Percentiles rank a stretch among this genome's conserved stretches.
Evolutionary conservation across 2,329 filamentous ascomycete species (phyloP).

Genomic region (Triangularia setosa): DNA sequence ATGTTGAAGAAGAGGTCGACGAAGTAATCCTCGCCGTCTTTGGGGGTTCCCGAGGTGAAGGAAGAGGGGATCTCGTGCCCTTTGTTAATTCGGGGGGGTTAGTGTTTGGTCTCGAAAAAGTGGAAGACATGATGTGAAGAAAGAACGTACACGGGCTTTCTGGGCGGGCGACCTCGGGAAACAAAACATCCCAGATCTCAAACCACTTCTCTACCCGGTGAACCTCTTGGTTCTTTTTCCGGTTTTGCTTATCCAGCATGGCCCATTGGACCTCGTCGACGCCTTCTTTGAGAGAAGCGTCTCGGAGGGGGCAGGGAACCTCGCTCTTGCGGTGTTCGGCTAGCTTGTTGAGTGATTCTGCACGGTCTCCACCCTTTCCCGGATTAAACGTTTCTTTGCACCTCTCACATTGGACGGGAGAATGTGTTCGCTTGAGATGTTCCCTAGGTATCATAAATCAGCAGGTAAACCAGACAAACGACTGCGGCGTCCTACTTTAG

Average conservation of each 20-base stretch:
- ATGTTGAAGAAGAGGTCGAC: slow-evolving; percentile 25
- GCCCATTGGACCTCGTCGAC: slow-evolving; percentile 28
- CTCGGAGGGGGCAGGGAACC: slow-evolving; percentile 21
- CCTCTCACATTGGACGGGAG: slow-evolving; percentile 28
- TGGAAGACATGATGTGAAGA: background rate
- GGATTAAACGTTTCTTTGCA: slow-evolving; percentile 26
- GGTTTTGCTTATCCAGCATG: slow-evolving; percentile 26
- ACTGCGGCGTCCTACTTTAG: slow-evolving; percentile 23
- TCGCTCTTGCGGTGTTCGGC: slow-evolving; percentile 22
- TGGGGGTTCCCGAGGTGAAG: slow-evolving; percentile 12
- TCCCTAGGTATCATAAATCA: slow-evolving; percentile 21
- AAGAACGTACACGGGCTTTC: slow-evolving; percentile 25
- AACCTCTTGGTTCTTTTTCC: slow-evolving; percentile 28
- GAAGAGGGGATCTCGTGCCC: slow-evolving; percentile 23
- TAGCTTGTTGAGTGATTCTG: slow-evolving; percentile 19
- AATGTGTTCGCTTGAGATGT: slow-evolving; percentile 28
- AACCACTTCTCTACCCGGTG: slow-evolving; percentile 30
- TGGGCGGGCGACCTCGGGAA: slow-evolving; percentile 21
- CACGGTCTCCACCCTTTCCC: slow-evolving; percentile 16
- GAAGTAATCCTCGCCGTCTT: slow-evolving; percentile 23
- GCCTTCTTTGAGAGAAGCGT: slow-evolving; percentile 26
- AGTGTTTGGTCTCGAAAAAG: background rate
- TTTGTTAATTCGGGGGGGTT: slow-evolving; percentile 10
- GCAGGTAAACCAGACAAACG: background rate
- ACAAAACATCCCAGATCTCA: slow-evolving; percentile 29